phyloP scores from a whole-genome alignment of 495 filamentous ascomycete species.

The Beverwykella pulmonaria region DNA sequence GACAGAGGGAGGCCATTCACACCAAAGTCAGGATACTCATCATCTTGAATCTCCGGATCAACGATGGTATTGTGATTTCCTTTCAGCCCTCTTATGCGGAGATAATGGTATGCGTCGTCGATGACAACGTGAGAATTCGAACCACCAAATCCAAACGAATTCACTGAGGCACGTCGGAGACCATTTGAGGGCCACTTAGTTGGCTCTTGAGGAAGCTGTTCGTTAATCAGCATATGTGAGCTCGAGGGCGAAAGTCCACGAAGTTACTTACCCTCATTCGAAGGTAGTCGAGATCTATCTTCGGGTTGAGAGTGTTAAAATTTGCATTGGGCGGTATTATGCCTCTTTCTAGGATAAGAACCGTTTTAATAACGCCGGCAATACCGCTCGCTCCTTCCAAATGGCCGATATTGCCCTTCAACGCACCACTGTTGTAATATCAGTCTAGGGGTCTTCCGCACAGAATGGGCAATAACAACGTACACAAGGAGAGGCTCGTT shows the following conservation, averaged over 20 bases:
- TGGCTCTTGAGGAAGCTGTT: constrained; percentile 1
- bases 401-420: constrained; percentile 54
- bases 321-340: constrained; percentile 45
- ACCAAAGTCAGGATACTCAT: background rate
- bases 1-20: background rate
- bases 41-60: background rate
- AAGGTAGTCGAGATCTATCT: constrained; percentile 24
- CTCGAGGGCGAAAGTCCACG: background rate
- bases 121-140: constrained; percentile 43
- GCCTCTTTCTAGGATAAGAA: constrained; percentile 48
- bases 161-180: constrained; percentile 38
- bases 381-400: constrained; percentile 44
- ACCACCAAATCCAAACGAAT: constrained; percentile 45
- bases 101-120: constrained; percentile 39
- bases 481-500: constrained; percentile 50
- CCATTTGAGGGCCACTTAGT: constrained; percentile 35
- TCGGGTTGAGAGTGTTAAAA: constrained; percentile 43
- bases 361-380: constrained; percentile 49
- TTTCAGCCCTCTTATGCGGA: background rate
- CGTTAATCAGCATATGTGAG: constrained; percentile 20
- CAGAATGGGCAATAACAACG: no score
- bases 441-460: background rate
- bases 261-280: background rate
- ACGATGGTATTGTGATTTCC: background rate
- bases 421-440: background rate